Conservation (phyloP, 257 asterid species). For the Solanum tacnaense region DNA sequence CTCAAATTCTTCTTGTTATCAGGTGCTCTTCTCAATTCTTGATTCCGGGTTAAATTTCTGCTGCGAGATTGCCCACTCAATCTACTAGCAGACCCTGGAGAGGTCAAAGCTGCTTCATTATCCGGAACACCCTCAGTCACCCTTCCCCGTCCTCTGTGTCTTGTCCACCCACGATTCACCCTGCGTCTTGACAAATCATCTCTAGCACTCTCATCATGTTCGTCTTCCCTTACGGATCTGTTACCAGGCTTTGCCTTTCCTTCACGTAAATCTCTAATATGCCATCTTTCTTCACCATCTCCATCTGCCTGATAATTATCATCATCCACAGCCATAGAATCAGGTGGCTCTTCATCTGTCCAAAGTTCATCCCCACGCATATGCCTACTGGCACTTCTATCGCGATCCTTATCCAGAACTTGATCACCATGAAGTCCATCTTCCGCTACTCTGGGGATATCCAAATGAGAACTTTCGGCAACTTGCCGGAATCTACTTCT, state of each 20-base stretch:
- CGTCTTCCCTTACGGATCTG: conserved; percentile 66
- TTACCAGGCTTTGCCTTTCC: conserved; percentile 47
- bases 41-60: conserved; percentile 40
- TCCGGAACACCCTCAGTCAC: conserved; percentile 52
- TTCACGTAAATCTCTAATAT: conserved; percentile 43
- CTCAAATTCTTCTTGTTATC: conserved; percentile 44
- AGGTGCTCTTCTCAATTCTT: conserved; percentile 33
- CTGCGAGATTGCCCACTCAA: conserved; percentile 49
- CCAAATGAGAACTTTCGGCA: conserved; percentile 48
- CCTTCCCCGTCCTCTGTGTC: conserved; percentile 60
- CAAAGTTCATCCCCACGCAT: conserved; percentile 44
- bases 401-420: conserved; percentile 35
- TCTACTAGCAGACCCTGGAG: conserved; percentile 72
- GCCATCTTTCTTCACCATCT: conserved; percentile 54
- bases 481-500: conserved; percentile 50
- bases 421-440: conserved; percentile 27
- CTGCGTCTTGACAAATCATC: conserved; percentile 67
- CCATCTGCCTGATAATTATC: conserved; percentile 41
- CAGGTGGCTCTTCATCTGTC: conserved; percentile 53
- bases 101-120: conserved; percentile 51
- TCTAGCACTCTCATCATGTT: conserved; percentile 51
- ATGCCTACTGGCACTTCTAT: conserved; percentile 31
- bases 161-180: conserved; percentile 45
- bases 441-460: conserved; percentile 31
- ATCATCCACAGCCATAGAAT: conserved; percentile 32